Evolutionary conservation across 805 yeast genomes (phyloP), one percentile per base, ranked within the genome.

Genomic region (Wickerhamomyces canadensis): DNA sequence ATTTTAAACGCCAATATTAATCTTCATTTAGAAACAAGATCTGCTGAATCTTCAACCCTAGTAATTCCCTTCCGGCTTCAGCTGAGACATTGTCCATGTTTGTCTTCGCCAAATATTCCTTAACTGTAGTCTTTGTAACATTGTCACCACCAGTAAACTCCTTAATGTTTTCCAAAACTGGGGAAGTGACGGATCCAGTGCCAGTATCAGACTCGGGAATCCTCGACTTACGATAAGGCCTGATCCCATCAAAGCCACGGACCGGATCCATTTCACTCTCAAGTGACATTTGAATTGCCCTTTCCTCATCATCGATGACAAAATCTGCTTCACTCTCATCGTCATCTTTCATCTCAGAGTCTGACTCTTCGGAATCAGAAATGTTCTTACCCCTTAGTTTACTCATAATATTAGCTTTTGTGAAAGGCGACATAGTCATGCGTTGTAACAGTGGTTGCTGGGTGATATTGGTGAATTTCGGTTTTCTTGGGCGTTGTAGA

Each of bases 321-420:
- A 41, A 40, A 23, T 49, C 54, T 21, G 40, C 27, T 25, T 49
- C 54, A 29, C 49, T 44, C 36, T 51, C 55, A 27, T 15, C 43
- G n/a, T n/a, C n/a, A 22, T 54, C 58, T 19, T 52, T 53, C 55
- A 52, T 52, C 32, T 52, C 58, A 7, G 51, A 44, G 27, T 52
- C 57, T 22, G 48, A 45, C 1, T 44, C 56, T 33, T 52, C 54
- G 11, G 49, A 42, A n/a, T 53, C 51, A 4, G 29, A 30, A 7
- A 41, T 43, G 26, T 36, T 41, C 7, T 24, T 16, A 31, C 43
- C 38, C 29, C 38, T 27, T 25, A 45, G 33, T 36, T 42, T 51
- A 21, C 50, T 42, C 12, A 51, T 17, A 18, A 45, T 19, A 27
- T 52, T 49, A 5, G 51, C 49, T 30, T 41, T 47, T 1, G 50